Conservation (phyloP, 2,329 filamentous ascomycete genomes). For the Myotisia sp. region DNA sequence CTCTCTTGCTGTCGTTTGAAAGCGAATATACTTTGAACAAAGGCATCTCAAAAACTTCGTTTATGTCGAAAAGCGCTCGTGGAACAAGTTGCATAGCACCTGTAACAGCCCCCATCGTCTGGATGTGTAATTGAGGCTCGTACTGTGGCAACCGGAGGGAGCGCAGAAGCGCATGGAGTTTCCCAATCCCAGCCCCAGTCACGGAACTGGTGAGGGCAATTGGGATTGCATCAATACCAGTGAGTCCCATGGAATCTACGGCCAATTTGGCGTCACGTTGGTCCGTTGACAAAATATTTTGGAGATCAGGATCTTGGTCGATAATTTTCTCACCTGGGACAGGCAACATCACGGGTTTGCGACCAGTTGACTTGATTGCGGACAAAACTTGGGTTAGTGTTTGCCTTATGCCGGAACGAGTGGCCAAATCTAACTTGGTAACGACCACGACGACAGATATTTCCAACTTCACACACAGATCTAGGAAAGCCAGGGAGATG, state of each 20-base stretch:
- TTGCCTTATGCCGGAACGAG: slow-evolving; percentile 52
- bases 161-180: slow-evolving; percentile 67
- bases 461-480: slow-evolving; percentile 67
- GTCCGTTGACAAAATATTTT: slow-evolving; percentile 43
- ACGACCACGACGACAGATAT: slow-evolving; percentile 69
- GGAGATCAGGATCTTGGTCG: slow-evolving; percentile 39
- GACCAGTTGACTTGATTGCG: slow-evolving; percentile 58
- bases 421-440: slow-evolving; percentile 82
- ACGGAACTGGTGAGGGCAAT: slow-evolving; percentile 80
- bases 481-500: slow-evolving; percentile 63
- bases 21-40: slow-evolving; percentile 42
- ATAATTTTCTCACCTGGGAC: slow-evolving; percentile 31
- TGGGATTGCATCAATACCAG: slow-evolving; percentile 48
- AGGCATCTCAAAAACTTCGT: slow-evolving; percentile 71
- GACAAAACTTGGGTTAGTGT: slow-evolving; percentile 62
- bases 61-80: slow-evolving; percentile 66
- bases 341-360: slow-evolving; percentile 57
- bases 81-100: slow-evolving; percentile 35
- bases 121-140: not conserved
- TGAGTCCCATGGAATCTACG: slow-evolving; percentile 28
- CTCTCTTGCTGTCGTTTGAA: slow-evolving; percentile 26
- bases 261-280: slow-evolving; percentile 44
- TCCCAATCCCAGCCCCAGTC: slow-evolving; percentile 65
- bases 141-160: slow-evolving; percentile 52
- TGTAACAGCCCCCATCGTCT: slow-evolving; percentile 1